Conservation (phyloP, 495 filamentous ascomycete species). For the Aspergillus panamensis region DNA sequence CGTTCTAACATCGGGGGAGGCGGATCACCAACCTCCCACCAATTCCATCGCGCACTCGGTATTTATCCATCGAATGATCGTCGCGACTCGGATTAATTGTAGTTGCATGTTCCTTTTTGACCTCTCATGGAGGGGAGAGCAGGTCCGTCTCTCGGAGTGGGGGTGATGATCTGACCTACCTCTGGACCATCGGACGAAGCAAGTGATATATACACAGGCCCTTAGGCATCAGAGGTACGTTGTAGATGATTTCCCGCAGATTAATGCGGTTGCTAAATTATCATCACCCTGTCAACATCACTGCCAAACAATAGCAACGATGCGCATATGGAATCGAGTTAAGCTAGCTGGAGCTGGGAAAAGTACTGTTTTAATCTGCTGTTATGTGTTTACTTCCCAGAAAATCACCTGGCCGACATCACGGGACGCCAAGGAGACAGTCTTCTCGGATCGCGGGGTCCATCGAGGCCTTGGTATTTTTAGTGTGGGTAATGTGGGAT, state of each 20-base stretch:
- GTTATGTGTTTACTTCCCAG: background rate
- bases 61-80: slow-evolving; percentile 13
- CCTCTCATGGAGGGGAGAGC: background rate
- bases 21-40: slow-evolving; percentile 13
- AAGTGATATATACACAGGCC: background rate
- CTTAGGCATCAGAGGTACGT: background rate
- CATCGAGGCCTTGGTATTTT: background rate
- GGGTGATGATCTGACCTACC: background rate
- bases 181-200: background rate
- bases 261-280: slow-evolving; percentile 1
- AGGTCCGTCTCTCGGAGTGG: slow-evolving; percentile 2
- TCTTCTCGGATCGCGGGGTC: slow-evolving; percentile 1
- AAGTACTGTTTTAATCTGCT: background rate
- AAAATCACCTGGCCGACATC: background rate
- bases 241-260: background rate
- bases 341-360: background rate
- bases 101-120: background rate
- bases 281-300: background rate
- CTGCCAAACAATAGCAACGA: background rate
- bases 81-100: background rate
- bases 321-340: background rate
- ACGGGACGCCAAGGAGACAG: slow-evolving; percentile 2
- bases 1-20: slow-evolving; percentile 12
- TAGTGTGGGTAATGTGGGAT: background rate
- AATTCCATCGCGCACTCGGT: background rate